Evolutionary conservation across 2,329 filamentous ascomycete species (phyloP).

Genomic region (Coniochaeta sp.): DNA sequence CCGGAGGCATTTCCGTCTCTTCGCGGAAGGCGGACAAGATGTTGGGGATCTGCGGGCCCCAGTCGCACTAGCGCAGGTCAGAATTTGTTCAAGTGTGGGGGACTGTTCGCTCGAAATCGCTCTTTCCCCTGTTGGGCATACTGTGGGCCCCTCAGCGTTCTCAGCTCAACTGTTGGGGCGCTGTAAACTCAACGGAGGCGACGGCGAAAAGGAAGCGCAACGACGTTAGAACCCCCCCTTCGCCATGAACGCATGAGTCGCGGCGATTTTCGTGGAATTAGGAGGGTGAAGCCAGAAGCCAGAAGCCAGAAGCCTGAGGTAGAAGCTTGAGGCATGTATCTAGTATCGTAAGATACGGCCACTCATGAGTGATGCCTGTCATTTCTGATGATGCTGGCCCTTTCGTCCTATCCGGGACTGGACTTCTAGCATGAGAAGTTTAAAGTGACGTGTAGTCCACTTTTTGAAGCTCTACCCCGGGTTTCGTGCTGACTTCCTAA

Average conservation of each 20-base stretch:
- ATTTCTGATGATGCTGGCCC: neutral
- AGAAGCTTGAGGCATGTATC: too few species aligned
- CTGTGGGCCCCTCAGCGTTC: neutral
- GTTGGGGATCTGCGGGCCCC: constrained; percentile 34
- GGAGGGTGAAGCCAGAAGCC: too few species aligned
- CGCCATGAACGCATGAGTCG: neutral
- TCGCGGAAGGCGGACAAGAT: constrained; percentile 26
- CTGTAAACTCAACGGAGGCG: neutral
- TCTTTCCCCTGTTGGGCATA: neutral
- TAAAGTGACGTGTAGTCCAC: neutral
- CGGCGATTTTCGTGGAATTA: neutral
- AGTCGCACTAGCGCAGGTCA: constrained; percentile 2
- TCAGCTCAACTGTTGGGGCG: constrained; percentile 16
- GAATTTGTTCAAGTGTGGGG: constrained; percentile 1
- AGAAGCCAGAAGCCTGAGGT: too few species aligned
- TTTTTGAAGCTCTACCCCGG: neutral
- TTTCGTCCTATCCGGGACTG: neutral
- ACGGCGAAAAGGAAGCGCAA: neutral
- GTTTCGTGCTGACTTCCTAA: neutral
- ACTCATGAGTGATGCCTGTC: too few species aligned
- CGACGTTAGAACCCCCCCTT: too few species aligned
- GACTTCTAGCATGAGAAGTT: neutral
- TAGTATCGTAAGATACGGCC: too few species aligned
- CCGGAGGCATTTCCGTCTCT: neutral
- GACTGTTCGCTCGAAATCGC: neutral